Conservation (phyloP, 2,329 filamentous ascomycete genomes). For the Neonectria hederae region DNA sequence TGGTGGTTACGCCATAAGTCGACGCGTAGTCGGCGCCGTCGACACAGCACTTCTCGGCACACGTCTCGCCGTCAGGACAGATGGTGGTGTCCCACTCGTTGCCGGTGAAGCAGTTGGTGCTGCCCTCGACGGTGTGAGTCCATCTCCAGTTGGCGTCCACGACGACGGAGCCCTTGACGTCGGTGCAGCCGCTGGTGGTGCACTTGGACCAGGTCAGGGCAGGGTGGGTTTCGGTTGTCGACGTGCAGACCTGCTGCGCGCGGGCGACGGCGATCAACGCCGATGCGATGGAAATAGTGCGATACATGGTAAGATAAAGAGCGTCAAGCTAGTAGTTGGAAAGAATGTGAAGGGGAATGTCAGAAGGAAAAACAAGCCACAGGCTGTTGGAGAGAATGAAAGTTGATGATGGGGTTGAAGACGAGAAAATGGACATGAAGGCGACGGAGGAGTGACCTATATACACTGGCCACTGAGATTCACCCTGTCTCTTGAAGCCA, state of each 20-base stretch:
- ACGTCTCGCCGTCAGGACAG: constrained; percentile 52
- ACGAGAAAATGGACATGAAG: background rate
- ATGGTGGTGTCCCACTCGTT: constrained; percentile 56
- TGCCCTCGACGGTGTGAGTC: constrained; percentile 58
- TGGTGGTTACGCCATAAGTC: constrained; percentile 64
- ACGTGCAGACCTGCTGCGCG: constrained; percentile 61
- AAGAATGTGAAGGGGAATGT: constrained; percentile 16
- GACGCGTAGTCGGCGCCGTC: constrained; percentile 61
- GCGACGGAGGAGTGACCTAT: background rate
- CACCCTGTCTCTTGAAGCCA: background rate
- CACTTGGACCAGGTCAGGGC: constrained; percentile 62
- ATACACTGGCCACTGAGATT: background rate
- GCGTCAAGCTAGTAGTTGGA: background rate
- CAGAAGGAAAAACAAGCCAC: constrained; percentile 25
- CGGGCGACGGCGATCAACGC: constrained; percentile 38
- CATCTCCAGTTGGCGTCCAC: constrained; percentile 70
- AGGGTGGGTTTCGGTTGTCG: constrained; percentile 60
- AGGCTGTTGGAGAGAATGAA: constrained; percentile 25
- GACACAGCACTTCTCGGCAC: constrained; percentile 59
- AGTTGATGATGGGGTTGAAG: constrained; percentile 5
- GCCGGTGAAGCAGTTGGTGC: constrained; percentile 65
- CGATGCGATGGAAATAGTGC: constrained; percentile 37
- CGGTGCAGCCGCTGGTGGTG: constrained; percentile 59
- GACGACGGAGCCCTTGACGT: constrained; percentile 59
- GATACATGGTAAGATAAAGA: constrained; percentile 34